These are phyloP conservation scores for Crithidia fasciculata DNA, from an alignment of 208 protist species.

Conservation along the genomic window DNA sequence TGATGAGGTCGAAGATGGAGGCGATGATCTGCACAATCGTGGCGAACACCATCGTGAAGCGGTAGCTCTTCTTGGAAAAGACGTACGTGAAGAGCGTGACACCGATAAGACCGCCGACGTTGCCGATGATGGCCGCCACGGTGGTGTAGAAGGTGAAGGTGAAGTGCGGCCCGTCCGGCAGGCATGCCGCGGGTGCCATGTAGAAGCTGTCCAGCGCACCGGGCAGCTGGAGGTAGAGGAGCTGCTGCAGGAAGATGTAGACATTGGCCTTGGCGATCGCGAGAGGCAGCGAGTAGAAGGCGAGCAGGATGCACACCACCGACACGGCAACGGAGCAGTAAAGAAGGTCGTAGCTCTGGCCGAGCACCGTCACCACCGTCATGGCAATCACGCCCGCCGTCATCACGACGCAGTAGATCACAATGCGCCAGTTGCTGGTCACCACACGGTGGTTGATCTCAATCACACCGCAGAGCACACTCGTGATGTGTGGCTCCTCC, in stretches of 20 bases:
- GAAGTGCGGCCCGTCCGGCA: conserved; percentile 68
- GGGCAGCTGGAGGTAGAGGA: conserved; percentile 61
- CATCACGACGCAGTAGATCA: conserved; percentile 44
- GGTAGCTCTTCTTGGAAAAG: conserved; percentile 62
- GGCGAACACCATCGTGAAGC: conserved; percentile 60
- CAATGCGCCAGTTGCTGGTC: conserved; percentile 31
- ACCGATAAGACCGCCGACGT: conserved; percentile 53
- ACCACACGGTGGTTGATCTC: conserved; percentile 41
- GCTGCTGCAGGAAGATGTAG: conserved; percentile 33
- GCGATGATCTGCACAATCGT: conserved; percentile 50
- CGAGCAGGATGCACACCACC: conserved; percentile 25
- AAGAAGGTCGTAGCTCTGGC: conserved; percentile 37
- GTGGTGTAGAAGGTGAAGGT: conserved; percentile 67
- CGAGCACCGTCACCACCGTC: conserved; percentile 40
- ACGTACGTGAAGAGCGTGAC: conserved; percentile 61
- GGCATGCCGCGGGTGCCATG: conserved; percentile 41
- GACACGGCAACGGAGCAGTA: conserved; percentile 36
- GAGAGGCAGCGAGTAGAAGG: conserved; percentile 40
- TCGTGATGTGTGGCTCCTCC: conserved; percentile 12
- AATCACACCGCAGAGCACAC: conserved; percentile 27
- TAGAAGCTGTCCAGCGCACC: conserved; percentile 67
- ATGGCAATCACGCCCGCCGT: conserved; percentile 38
- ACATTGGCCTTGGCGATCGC: conserved; percentile 45
- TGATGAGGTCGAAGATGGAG: conserved; percentile 75
- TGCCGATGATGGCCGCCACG: conserved; percentile 45